Evolutionary conservation across 2,329 filamentous ascomycete genomes (phyloP), one percentile per base, ranked within the genome.

Genomic region (Ceratocystis albifundus): DNA sequence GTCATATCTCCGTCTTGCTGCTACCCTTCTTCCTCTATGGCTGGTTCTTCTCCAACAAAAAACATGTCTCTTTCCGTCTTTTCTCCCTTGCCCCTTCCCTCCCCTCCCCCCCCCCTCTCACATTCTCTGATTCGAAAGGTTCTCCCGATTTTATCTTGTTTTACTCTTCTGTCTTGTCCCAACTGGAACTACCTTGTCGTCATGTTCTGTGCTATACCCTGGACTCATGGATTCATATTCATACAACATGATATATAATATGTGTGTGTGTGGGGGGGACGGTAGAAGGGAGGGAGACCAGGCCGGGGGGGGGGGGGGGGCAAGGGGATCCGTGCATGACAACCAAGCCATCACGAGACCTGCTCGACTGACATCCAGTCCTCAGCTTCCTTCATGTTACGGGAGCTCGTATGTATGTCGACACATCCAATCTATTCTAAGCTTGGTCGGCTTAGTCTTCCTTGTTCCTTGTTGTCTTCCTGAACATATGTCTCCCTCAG

Each of bases 341-440:
- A 57, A 57, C 22, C 53, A 30, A 30, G 53, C 5, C 53, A 22
- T 57, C 53, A 57, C 53, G 53, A 57, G 53, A 57, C 53, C 46
- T 50, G 46, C 46, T 22, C 46, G 20, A 50, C 46, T 20, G 17
- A 50, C 17, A 10, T n/a, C 4, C 73, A 55, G 71, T 71, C 3
- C 70, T 76, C 66, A 72, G 74, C 65, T 69, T 70, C 8, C 46
- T 20, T 70, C 69, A 36, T 71, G 70, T 62, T 65, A 73, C 61
- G 8, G 10, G 8, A 36, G 32, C 17, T 57, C 12, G 53, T 57
- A 30, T 57, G 22, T 50, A 22, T 50, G n/a, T 50, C 6, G 46
- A n/a, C 46, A 36, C 32, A 36, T 8, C 32, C 10, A 36, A 36
- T 36, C 32, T 36, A 36, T 50, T n/a, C 46, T 50, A 17, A 2